A percentile compares a stretch with the other conserved stretches of the same genome.
These are phyloP conservation scores for Ophiostoma piceae DNA, from an alignment of 2,329 filamentous ascomycete species.

Conservation along the genomic window DNA sequence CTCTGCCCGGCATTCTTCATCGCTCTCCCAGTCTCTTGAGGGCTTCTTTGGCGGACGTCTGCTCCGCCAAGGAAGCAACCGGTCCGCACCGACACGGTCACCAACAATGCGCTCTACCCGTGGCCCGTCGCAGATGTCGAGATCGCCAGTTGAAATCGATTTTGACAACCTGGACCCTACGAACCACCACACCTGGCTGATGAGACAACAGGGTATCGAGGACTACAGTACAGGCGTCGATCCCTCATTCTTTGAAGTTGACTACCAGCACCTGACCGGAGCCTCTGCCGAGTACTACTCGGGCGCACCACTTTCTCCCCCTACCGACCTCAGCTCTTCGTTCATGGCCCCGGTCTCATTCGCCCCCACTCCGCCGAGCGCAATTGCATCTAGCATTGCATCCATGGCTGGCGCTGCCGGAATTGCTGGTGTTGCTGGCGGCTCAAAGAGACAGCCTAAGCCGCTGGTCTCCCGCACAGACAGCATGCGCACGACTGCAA, in stretches of 20 bases:
- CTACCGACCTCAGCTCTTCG: constrained; percentile 23
- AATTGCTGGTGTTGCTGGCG: constrained; percentile 15
- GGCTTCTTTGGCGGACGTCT: constrained; percentile 16
- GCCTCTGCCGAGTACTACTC: constrained; percentile 31
- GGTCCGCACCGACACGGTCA: constrained; percentile 25
- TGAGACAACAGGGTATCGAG: constrained; percentile 22
- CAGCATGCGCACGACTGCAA: constrained; percentile 19
- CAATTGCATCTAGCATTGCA: constrained; percentile 23
- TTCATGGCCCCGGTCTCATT: constrained; percentile 21
- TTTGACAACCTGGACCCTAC: constrained; percentile 10
- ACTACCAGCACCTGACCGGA: constrained; percentile 28
- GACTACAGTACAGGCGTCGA: constrained; percentile 17
- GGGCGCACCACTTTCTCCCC: constrained; percentile 30
- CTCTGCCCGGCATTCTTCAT: constrained; percentile 11
- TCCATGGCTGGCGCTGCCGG: constrained; percentile 19
- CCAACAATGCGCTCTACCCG: constrained; percentile 8
- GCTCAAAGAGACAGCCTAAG: constrained; percentile 17
- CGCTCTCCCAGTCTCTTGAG: constrained; percentile 20
- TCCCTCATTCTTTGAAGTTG: constrained; percentile 23
- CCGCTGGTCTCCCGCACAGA: constrained; percentile 19
- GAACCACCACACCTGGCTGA: constrained; percentile 27
- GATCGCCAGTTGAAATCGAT: constrained; percentile 21
- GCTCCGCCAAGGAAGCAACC: constrained; percentile 27
- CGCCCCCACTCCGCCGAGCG: constrained; percentile 13
- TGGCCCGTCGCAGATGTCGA: constrained; percentile 8